Conservation (phyloP, 495 filamentous ascomycete species). For the Podospora appendiculata region DNA sequence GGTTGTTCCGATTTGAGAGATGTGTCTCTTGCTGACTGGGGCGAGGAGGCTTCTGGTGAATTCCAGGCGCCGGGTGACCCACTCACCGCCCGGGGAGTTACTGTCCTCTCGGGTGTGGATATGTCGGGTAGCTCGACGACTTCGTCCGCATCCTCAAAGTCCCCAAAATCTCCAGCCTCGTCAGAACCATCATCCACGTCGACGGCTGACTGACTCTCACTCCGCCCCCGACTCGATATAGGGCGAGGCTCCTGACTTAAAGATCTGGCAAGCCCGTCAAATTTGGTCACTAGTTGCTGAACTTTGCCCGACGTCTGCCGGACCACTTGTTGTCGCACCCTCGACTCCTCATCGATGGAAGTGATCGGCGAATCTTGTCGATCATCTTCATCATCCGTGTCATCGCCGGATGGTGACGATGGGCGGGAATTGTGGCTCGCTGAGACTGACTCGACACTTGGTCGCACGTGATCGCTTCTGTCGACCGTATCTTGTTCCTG, state of each 20-base stretch:
- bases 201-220: constrained; percentile 5
- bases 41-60: not conserved
- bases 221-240: constrained; percentile 3
- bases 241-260: constrained; percentile 23
- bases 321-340: constrained; percentile 15
- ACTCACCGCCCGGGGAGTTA: not conserved
- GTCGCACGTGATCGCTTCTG: not conserved
- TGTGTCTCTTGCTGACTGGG: not conserved
- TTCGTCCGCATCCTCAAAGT: constrained; percentile 44
- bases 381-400: constrained; percentile 30
- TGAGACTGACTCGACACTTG: constrained; percentile 9
- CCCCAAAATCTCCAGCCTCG: constrained; percentile 39
- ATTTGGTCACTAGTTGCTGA: constrained; percentile 39
- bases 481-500: not conserved
- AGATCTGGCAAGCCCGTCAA: constrained; percentile 34
- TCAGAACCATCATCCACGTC: constrained; percentile 10
- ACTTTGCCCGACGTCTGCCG: constrained; percentile 32
- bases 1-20: not conserved
- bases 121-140: not conserved
- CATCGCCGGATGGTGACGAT: constrained; percentile 32
- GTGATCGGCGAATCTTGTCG: constrained; percentile 44
- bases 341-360: constrained; percentile 44
- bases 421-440: constrained; percentile 18
- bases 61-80: not conserved
- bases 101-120: not conserved